phyloP scores from a whole-genome alignment of 202 grass and related monocot genomes.

The Bolboschoenoplectus hybrid region DNA sequence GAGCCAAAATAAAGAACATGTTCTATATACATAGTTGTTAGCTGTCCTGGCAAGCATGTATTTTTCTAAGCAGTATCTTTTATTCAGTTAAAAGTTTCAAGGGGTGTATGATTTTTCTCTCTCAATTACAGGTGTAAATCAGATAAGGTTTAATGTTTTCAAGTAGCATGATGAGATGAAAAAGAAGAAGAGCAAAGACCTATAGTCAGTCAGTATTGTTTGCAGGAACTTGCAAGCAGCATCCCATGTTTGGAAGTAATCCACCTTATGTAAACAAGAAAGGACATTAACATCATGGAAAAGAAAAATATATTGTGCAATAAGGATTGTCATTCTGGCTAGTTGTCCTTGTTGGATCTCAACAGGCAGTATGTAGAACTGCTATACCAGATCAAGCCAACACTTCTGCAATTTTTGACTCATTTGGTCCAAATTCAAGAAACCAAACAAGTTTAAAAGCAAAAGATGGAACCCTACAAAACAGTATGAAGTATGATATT shows the following conservation, averaged over 20 bases:
- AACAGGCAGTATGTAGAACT: too few species aligned
- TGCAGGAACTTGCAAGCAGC: conserved; percentile 81
- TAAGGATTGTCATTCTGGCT: conserved; percentile 12
- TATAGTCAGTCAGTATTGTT: conserved; percentile 82
- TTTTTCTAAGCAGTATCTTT: conserved; percentile 5
- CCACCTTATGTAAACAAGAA: conserved; percentile 59
- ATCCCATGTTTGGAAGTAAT: conserved; percentile 79
- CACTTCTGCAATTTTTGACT: background rate
- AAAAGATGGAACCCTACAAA: background rate
- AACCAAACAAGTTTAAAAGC: background rate
- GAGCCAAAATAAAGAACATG: background rate
- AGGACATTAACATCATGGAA: conserved; percentile 26
- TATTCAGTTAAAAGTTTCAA: background rate
- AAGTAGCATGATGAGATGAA: conserved; percentile 19
- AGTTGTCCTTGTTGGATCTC: background rate
- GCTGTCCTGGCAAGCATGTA: background rate
- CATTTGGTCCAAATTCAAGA: background rate
- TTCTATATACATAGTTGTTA: background rate
- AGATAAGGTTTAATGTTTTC: background rate
- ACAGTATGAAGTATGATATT: conserved; percentile 7
- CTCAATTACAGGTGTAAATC: background rate
- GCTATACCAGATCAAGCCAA: background rate
- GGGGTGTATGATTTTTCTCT: background rate
- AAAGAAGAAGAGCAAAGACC: conserved; percentile 55
- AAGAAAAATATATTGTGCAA: background rate